These are phyloP conservation scores for Apiotrichum akiyoshidainum DNA, from an alignment of 1,284 basidiomycete genomes.

Conservation along the genomic window DNA sequence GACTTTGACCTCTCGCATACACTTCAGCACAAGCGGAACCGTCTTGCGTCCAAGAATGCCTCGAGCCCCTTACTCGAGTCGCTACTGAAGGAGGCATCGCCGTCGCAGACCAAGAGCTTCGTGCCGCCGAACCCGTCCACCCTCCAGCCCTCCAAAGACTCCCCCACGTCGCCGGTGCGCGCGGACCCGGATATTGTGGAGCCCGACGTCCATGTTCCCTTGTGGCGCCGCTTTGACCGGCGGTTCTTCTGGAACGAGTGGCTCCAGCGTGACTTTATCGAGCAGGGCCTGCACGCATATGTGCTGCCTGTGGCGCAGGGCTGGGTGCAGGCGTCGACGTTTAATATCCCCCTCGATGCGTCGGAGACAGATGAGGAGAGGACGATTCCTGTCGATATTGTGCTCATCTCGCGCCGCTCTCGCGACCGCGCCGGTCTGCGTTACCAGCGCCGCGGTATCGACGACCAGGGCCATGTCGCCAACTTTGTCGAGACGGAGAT, in stretches of 20 bases:
- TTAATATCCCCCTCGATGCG: conserved; percentile 58
- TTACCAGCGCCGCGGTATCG: conserved; percentile 57
- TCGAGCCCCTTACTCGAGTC: conserved; percentile 27
- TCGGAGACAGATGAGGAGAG: conserved; percentile 19
- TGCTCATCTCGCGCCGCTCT: conserved; percentile 55
- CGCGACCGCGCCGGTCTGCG: conserved; percentile 56
- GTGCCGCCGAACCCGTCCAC: conserved; percentile 19
- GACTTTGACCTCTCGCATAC: conserved; percentile 55
- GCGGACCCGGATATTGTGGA: conserved; percentile 40
- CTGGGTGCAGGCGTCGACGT: conserved; percentile 69
- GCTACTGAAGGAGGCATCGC: conserved; percentile 23
- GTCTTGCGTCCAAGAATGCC: conserved; percentile 29
- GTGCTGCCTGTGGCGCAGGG: conserved; percentile 87
- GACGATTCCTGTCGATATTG: conserved; percentile 50
- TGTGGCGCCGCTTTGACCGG: conserved; percentile 54
- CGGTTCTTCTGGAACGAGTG: conserved; percentile 58
- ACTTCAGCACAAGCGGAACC: conserved; percentile 52
- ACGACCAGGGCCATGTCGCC: conserved; percentile 56
- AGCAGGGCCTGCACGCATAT: conserved; percentile 64
- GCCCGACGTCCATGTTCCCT: conserved; percentile 52
- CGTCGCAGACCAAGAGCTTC: conserved; percentile 13
- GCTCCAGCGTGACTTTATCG: conserved; percentile 44
- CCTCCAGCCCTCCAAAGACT: background rate
- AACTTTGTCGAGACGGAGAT: conserved; percentile 60
- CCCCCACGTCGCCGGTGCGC: background rate